These are phyloP conservation scores for Gynochthodes officinalis DNA, from an alignment of 257 asterid genomes.

Conservation along the genomic window DNA sequence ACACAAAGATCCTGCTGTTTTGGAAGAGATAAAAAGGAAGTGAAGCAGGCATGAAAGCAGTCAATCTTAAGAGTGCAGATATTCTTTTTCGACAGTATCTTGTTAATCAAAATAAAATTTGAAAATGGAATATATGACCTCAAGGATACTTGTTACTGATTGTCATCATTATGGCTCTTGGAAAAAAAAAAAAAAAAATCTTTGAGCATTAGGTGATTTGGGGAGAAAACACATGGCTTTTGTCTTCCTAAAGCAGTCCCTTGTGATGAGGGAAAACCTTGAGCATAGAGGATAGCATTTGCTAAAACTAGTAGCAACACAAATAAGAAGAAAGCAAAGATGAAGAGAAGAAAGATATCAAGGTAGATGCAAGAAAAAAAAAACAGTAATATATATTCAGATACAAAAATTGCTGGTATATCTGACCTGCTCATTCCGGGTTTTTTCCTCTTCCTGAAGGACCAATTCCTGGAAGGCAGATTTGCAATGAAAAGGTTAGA, in stretches of 20 bases:
- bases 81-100: neutral
- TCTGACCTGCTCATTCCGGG: constrained; percentile 37
- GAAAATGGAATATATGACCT: too few relatives aligned
- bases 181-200: neutral
- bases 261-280: neutral
- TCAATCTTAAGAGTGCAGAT: neutral
- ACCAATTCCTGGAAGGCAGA: constrained; percentile 30
- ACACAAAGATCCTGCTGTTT: neutral
- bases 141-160: neutral
- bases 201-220: neutral
- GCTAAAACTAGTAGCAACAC: neutral
- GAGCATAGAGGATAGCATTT: neutral
- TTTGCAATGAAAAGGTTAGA: constrained; percentile 4
- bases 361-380: neutral
- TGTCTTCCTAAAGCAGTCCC: neutral
- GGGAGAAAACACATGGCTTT: neutral
- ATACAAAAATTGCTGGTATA: neutral
- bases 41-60: neutral
- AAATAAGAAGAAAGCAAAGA: neutral
- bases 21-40: neutral
- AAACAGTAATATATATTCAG: neutral
- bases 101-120: neutral
- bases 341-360: too few relatives aligned
- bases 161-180: neutral
- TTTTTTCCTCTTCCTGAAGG: constrained; percentile 35